Evolutionary conservation across 2,329 filamentous ascomycete genomes (phyloP).

Genomic region (Hymenoscyphus albidus): DNA sequence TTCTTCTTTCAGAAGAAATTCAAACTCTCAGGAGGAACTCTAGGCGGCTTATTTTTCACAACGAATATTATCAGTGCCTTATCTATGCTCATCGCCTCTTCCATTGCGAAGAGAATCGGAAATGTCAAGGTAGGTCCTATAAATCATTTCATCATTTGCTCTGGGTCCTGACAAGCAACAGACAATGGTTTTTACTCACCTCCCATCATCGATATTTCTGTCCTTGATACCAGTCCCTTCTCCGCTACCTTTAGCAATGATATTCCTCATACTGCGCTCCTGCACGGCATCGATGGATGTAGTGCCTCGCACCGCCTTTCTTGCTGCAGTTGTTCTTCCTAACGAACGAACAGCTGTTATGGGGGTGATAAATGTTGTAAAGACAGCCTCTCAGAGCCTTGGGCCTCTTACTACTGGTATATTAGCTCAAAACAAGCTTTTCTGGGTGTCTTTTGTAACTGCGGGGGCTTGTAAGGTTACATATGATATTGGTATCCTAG

Average conservation of each 20-base stretch:
- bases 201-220: constrained; percentile 64
- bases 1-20: constrained; percentile 52
- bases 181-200: constrained; percentile 73
- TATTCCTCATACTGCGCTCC: constrained; percentile 58
- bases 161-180: constrained; percentile 27
- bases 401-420: constrained; percentile 64
- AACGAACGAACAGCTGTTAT: constrained; percentile 68
- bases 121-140: constrained; percentile 54
- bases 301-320: constrained; percentile 65
- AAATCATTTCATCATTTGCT: too few species aligned
- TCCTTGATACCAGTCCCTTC: constrained; percentile 57
- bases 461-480: constrained; percentile 58
- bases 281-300: constrained; percentile 66
- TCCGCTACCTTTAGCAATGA: constrained; percentile 50
- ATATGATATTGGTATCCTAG: constrained; percentile 57
- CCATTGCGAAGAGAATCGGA: constrained; percentile 52
- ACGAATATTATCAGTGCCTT: constrained; percentile 49
- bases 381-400: constrained; percentile 58
- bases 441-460: constrained; percentile 60
- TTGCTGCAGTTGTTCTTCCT: constrained; percentile 60
- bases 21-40: constrained; percentile 44
- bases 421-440: constrained; percentile 50
- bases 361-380: constrained; percentile 66
- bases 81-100: constrained; percentile 51
- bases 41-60: constrained; percentile 54